A percentile compares a stretch with the other conserved stretches of the same genome.
Evolutionary conservation across 495 filamentous ascomycete genomes (phyloP).

Genomic region (Xylaria scruposa): DNA sequence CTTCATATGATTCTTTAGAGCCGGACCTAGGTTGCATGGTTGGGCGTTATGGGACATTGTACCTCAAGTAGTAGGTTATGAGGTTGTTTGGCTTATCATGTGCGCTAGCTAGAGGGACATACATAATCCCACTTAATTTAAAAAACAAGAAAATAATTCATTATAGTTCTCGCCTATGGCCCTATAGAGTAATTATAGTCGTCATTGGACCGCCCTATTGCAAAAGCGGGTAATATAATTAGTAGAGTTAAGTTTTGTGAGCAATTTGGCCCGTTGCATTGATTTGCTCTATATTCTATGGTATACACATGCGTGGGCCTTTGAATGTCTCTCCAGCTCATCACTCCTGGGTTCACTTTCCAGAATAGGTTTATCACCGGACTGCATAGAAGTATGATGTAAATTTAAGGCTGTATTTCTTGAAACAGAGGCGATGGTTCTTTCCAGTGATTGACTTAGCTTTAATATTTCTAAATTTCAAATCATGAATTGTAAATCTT

Average conservation of each 20-base stretch:
- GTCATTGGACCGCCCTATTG: background rate
- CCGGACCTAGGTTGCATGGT: constrained; percentile 29
- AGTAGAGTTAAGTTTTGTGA: background rate
- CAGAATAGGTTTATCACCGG: too few relatives aligned
- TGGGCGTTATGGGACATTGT: constrained; percentile 20
- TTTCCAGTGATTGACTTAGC: too few relatives aligned
- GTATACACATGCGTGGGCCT: too few relatives aligned
- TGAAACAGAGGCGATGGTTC: too few relatives aligned
- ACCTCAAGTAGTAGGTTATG: constrained; percentile 7
- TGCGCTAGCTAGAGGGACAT: constrained; percentile 23
- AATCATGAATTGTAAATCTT: too few relatives aligned
- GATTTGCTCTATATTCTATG: background rate
- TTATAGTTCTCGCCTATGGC: background rate
- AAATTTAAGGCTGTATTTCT: too few relatives aligned
- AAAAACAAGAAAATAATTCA: constrained; percentile 25
- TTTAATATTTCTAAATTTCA: too few relatives aligned
- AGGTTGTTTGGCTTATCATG: constrained; percentile 18
- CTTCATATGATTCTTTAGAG: constrained; percentile 21
- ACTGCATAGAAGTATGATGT: too few relatives aligned
- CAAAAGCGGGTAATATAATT: background rate
- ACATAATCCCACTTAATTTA: constrained; percentile 25
- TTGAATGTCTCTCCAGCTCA: background rate
- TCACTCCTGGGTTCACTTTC: background rate
- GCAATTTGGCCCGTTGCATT: background rate
- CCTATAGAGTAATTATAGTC: background rate